phyloP scores from a whole-genome alignment of 1,284 basidiomycete species.

The Heterobasidion irregulare region DNA sequence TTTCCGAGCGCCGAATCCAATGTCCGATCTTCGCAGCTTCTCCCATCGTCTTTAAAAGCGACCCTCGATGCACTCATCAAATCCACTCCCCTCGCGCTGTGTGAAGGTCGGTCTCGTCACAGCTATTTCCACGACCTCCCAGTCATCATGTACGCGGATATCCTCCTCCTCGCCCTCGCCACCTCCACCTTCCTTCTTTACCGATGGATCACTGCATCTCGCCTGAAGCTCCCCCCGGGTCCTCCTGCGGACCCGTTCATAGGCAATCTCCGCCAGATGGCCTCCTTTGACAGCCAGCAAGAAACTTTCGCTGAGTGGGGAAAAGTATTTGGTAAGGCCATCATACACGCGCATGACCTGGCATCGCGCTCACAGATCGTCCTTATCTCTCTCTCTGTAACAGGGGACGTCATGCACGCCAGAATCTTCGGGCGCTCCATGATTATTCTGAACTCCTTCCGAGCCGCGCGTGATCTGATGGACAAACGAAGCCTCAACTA shows the following conservation, averaged over 20 bases:
- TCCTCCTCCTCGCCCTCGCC: slow-evolving; percentile 2
- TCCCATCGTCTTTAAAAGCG: neutral
- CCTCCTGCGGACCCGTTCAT: slow-evolving; percentile 36
- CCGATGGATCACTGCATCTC: slow-evolving; percentile 7
- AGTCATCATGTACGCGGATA: neutral
- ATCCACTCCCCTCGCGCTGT: neutral
- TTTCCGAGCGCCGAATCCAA: neutral
- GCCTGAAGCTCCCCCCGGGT: slow-evolving; percentile 29
- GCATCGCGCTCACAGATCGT: slow-evolving; percentile 3
- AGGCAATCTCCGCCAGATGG: slow-evolving; percentile 42
- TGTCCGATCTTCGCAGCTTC: neutral
- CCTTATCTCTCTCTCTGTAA: neutral
- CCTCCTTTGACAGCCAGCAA: slow-evolving; percentile 24
- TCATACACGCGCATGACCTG: neutral
- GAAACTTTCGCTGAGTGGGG: slow-evolving; percentile 27
- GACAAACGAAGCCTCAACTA: slow-evolving; percentile 13
- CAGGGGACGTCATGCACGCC: slow-evolving; percentile 12
- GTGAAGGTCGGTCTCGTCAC: neutral
- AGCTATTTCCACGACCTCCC: neutral
- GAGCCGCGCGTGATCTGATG: slow-evolving; percentile 12
- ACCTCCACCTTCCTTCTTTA: slow-evolving; percentile 5
- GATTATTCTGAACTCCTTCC: slow-evolving; percentile 10
- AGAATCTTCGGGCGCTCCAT: slow-evolving; percentile 8
- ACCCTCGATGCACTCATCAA: neutral
- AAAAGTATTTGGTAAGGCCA: slow-evolving; percentile 16